Evolutionary conservation across 352 stramenopile genomes (phyloP).

Genomic region (Phytopythium montanum): DNA sequence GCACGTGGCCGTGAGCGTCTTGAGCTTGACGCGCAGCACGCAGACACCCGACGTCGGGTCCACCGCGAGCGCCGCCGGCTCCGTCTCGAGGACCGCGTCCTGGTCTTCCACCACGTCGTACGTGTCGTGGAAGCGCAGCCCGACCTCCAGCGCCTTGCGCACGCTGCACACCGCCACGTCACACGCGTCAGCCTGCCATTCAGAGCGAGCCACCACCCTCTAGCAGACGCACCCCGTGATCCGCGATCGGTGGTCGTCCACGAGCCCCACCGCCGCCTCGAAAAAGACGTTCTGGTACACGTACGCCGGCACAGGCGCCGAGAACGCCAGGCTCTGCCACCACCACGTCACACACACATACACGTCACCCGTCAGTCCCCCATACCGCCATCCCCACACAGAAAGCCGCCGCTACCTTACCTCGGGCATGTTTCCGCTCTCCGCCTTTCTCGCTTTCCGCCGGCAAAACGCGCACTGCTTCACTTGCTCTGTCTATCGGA

Average conservation of each 20-base stretch:
- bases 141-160: slow-evolving; percentile 45
- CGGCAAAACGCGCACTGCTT: neutral
- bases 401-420: slow-evolving; percentile 12
- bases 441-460: neutral
- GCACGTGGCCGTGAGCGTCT: slow-evolving; percentile 45
- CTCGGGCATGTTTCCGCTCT: slow-evolving; percentile 41
- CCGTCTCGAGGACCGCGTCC: slow-evolving; percentile 33
- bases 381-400: neutral
- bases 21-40: slow-evolving; percentile 38
- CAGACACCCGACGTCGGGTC: slow-evolving; percentile 39
- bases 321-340: slow-evolving; percentile 53
- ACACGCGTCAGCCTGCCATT: slow-evolving; percentile 2
- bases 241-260: slow-evolving; percentile 54
- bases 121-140: slow-evolving; percentile 68
- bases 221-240: slow-evolving; percentile 33
- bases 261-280: slow-evolving; percentile 51
- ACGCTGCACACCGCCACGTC: slow-evolving; percentile 26
- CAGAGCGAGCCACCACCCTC: neutral
- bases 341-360: neutral
- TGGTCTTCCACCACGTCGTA: slow-evolving; percentile 71
- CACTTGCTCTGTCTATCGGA: neutral
- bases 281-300: slow-evolving; percentile 66
- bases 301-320: slow-evolving; percentile 45
- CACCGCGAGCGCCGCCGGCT: slow-evolving; percentile 19
- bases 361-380: neutral